Base-by-base conservation (phyloP, 176 grass and related monocot species). In the Rhynchospora breviuscula region DNA sequence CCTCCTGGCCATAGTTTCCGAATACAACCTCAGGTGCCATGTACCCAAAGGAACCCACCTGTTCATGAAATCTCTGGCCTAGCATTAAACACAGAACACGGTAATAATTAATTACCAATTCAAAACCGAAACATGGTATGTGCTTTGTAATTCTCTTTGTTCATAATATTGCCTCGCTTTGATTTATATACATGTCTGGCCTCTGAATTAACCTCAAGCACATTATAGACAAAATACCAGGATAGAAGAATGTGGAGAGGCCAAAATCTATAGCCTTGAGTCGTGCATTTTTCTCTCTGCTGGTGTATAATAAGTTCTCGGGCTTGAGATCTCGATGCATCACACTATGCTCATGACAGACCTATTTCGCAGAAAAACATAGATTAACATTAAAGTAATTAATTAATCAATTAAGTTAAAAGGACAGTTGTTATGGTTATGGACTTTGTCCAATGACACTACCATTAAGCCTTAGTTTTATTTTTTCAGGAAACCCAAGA, bases 321-420 rank as follows among this genome's bases (percentile, higher is more conserved):
- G 79, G 79, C 79, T 81, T 81, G 5, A 81, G 6, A 14, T 81
- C 58, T 81, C 79, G 53, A 46, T 81, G 79, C 11, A 81, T 65
- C 43, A 81, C 13, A 9, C 79, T 59, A 14, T 81, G 8, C 14
- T 35, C 22, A 15, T 81, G 79, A 59, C 79, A 81, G 0, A 43
- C 58, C 79, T 81, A n/a, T 81, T 80, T 80, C 1, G 2, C 18
- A 47, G 19, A 22, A 49, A n/a, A 14, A 40, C 48, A 49, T 47
- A 46, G 1, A 46, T 46, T 65, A 64, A 81, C 9, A 15, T 33
- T 33, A 8, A 4, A 18, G 19, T 26, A 13, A 29, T 29, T 49
- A 5, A n/a, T 76, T 26, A 17, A 76, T 22, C 13, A 46, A 74
- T 10, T 76, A 19, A 52, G n/a, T n/a, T n/a, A n/a, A n/a, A 46